phyloP scores from a whole-genome alignment of 208 protist species.

The Wallacemonas sp. region DNA sequence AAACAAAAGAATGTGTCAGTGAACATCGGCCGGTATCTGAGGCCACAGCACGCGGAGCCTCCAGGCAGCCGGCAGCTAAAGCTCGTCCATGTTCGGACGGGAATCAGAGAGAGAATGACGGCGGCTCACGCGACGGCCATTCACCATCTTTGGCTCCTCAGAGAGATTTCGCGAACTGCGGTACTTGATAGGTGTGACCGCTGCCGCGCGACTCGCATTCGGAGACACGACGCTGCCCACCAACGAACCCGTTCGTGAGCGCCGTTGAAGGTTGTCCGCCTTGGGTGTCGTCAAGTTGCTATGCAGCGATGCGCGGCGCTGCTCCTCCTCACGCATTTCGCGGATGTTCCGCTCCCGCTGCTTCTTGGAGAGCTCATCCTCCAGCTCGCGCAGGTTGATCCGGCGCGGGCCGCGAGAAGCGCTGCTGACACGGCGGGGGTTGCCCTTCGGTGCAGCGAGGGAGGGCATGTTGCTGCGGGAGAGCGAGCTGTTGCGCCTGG shows the following conservation, averaged over 20 bases:
- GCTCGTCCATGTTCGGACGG: neutral
- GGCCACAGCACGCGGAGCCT: neutral
- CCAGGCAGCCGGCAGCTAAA: too few relatives aligned
- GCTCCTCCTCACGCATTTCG: slow-evolving; percentile 33
- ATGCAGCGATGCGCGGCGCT: slow-evolving; percentile 14
- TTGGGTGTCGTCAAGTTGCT: slow-evolving; percentile 2
- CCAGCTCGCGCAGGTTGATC: slow-evolving; percentile 43
- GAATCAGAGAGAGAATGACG: neutral
- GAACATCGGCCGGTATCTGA: too few relatives aligned
- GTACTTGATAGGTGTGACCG: slow-evolving; percentile 7
- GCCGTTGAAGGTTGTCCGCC: neutral
- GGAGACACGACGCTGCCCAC: neutral
- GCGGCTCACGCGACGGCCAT: slow-evolving; percentile 1
- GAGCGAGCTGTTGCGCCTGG: neutral
- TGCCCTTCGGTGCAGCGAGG: slow-evolving; percentile 1
- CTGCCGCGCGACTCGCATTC: too few relatives aligned
- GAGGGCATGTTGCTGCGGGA: slow-evolving; percentile 1
- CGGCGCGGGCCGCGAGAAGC: slow-evolving; percentile 28
- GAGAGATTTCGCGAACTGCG: neutral
- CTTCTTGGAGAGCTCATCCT: slow-evolving; percentile 36
- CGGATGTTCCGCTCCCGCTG: slow-evolving; percentile 27
- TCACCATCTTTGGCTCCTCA: slow-evolving; percentile 2
- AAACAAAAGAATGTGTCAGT: neutral
- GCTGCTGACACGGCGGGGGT: slow-evolving; percentile 14
- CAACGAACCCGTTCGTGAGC: slow-evolving; percentile 11